Base-by-base conservation (phyloP, 2,329 filamentous ascomycete genomes). In the Stachybotrys elegans region DNA sequence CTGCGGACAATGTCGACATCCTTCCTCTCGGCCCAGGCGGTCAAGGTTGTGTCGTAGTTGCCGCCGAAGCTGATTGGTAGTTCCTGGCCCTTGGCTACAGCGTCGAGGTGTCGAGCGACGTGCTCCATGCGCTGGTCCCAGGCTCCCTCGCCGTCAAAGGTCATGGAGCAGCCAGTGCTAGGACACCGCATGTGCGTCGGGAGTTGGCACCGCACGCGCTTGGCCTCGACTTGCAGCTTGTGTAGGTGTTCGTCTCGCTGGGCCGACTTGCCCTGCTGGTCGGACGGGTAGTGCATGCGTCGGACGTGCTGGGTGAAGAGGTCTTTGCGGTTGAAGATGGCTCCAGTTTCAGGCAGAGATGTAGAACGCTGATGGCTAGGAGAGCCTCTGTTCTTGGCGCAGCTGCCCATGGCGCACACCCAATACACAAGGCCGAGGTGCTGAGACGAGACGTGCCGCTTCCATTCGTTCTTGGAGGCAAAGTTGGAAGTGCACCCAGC, bases 61-160 rank as follows among this genome's bases (percentile, higher is more conserved):
- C 67, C 66, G 4, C 71, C 71, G 51, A 73, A 72, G 12, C 51
- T 43, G 0, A 72, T 61, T 1, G 44, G 42, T 1, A 51, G 46
- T 48, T 60, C 58, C 25, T 55, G 41, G 9, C 50, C 51, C 4
- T 47, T 48, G 16, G 57, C 68, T 1, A 65, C 69, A 27, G 43
- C 49, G 38, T 93, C 88, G 37, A 92, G 73, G 61, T 96, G 91
- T 46, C 79, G 75, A 0, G 87, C 88, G 3, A 95, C 79, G 65
- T 96, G 91, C 62, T 96, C 91, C 81, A 95, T 88, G 20, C 87
- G 75, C 45, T 83, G 76, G 46, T 93, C 86, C 90, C 90, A 95
- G 11, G 80, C 80, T 6, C 70, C 75, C 0, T 59, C 48, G 0
- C 85, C 87, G 6, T 70, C 61, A 57, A 94, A 95, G 1, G 61